phyloP scores from a whole-genome alignment of 768 basidiomycete genomes.

The Chalciporus pseudorubinellus region DNA sequence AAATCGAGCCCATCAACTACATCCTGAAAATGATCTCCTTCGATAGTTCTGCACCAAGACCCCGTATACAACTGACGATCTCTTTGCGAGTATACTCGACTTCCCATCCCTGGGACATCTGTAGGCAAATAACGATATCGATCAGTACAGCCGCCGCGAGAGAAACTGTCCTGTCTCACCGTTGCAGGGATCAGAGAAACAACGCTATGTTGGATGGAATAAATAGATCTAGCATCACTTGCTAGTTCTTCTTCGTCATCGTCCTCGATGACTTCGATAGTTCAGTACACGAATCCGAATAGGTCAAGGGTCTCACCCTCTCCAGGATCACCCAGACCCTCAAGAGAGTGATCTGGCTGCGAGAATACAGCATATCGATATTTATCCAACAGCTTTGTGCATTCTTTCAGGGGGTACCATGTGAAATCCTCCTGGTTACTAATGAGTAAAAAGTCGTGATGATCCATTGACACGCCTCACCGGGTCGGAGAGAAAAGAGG shows the following conservation, averaged over 20 bases:
- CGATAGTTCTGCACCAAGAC: conserved; percentile 43
- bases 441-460: background rate
- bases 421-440: conserved; percentile 64
- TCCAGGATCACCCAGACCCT: conserved; percentile 28
- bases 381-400: conserved; percentile 58
- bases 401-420: conserved; percentile 69
- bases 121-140: background rate
- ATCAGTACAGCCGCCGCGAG: conserved; percentile 8
- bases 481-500: conserved; percentile 87
- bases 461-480: conserved; percentile 38
- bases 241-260: conserved; percentile 22
- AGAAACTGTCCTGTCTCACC: conserved; percentile 15
- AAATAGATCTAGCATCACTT: conserved; percentile 18
- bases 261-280: conserved; percentile 13
- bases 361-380: conserved; percentile 71
- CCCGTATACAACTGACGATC: conserved; percentile 42
- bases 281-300: conserved; percentile 1
- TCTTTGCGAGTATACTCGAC: conserved; percentile 30
- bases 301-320: conserved; percentile 20
- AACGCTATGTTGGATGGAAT: conserved; percentile 19
- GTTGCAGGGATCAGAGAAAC: conserved; percentile 26
- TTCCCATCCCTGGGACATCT: conserved; percentile 31
- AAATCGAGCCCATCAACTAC: conserved; percentile 1
- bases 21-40: conserved; percentile 39
- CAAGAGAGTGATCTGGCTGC: conserved; percentile 53